Evolutionary conservation across 768 basidiomycete genomes (phyloP).

Genomic region (Leccinellum albellum): DNA sequence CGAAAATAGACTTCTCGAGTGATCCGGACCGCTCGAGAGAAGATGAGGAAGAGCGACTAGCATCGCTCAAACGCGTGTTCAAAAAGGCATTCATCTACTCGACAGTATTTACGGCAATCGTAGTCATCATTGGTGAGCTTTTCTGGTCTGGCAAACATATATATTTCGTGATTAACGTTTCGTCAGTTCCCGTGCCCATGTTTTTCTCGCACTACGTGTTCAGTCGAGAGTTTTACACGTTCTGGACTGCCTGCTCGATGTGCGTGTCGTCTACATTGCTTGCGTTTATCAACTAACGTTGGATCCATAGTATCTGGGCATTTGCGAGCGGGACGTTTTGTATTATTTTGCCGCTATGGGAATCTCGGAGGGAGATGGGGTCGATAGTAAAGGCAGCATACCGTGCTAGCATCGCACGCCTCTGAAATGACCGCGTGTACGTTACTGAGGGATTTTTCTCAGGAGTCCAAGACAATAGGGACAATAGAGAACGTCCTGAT

Average conservation of each 20-base stretch:
- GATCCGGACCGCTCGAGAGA: background rate
- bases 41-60: conserved; percentile 8
- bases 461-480: conserved; percentile 18
- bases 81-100: conserved; percentile 35
- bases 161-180: background rate
- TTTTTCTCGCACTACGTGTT: conserved; percentile 38
- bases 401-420: background rate
- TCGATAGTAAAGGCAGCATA: conserved; percentile 18
- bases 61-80: conserved; percentile 28
- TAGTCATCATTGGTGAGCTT: conserved; percentile 32
- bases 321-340: conserved; percentile 36
- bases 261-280: conserved; percentile 15
- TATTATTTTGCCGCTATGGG: conserved; percentile 37
- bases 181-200: conserved; percentile 36
- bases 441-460: conserved; percentile 1
- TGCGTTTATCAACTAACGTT: conserved; percentile 1
- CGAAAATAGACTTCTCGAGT: background rate
- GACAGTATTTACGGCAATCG: conserved; percentile 30
- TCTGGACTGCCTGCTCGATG: conserved; percentile 40
- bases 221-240: conserved; percentile 33
- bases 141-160: background rate
- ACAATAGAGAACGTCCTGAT: conserved; percentile 21
- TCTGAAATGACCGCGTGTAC: background rate
- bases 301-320: conserved; percentile 30
- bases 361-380: conserved; percentile 33